Evolutionary conservation across 306 rosid species (phyloP).

Genomic region (Pyrus communis): DNA sequence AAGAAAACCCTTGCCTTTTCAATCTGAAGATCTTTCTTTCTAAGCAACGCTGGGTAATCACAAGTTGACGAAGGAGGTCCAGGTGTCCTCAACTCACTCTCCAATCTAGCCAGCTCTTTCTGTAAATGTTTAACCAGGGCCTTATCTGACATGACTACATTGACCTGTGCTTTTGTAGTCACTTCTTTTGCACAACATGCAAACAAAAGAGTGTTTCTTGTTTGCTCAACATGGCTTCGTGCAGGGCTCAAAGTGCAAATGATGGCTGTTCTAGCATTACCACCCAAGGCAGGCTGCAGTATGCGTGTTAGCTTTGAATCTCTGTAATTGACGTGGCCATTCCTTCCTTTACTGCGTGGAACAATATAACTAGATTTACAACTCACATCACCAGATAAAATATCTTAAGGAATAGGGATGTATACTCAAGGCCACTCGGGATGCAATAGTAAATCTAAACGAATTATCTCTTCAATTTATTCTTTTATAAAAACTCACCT

Average conservation of each 20-base stretch:
- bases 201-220: constrained; percentile 95
- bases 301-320: constrained; percentile 96
- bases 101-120: constrained; percentile 91
- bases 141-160: constrained; percentile 98
- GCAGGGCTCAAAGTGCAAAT: constrained; percentile 98
- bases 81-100: constrained; percentile 83
- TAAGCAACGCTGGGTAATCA: constrained; percentile 62
- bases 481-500: not conserved
- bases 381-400: not conserved
- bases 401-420: not conserved
- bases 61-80: constrained; percentile 45
- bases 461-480: not conserved
- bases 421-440: no score
- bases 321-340: constrained; percentile 91
- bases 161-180: constrained; percentile 94
- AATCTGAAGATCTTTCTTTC: constrained; percentile 89
- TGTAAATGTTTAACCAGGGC: constrained; percentile 96
- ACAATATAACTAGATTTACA: constrained; percentile 13
- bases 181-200: constrained; percentile 99
- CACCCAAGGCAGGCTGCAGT: constrained; percentile 94
- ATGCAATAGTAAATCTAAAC: no score
- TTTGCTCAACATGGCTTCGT: constrained; percentile 92
- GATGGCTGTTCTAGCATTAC: constrained; percentile 98
- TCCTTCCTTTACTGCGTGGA: constrained; percentile 78
- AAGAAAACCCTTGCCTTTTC: constrained; percentile 60